Base-by-base conservation (phyloP, 108 stramenopile species). In the Mayamaea pseudoterrestris region DNA sequence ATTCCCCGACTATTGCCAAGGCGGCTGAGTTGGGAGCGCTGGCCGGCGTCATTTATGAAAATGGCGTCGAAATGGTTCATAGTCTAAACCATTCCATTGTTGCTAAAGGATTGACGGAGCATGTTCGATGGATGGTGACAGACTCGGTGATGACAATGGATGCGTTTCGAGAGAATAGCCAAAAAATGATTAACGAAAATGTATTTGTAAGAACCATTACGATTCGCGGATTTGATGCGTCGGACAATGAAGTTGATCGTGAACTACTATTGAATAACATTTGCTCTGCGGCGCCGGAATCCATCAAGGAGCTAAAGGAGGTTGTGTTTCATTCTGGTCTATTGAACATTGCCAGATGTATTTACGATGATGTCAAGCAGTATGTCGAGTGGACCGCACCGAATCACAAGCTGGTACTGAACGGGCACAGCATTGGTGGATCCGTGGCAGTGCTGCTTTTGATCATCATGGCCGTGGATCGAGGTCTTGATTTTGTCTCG, bases 401-500 rank as follows among this genome's bases (percentile, higher is more conserved):
- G 7, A 46, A 39, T 8, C 76, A 84, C 53, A 66, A 63, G 35
- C 55, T 92, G 32, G 69, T 85, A 4, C 54, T 92, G 41, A 77
- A 69, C 21, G 90, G 90, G 31, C 90, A 92, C 46, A 75, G 73
- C 11, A 79, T 92, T 35, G 90, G 90, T 41, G 90, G 85, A n/a
- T 71, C 83, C 1, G 35, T 92, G 25, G 69, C 80, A 18, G 45
- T 74, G 1, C 46, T 92, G 29, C 21, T 87, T 16, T 30, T 82
- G 22, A 22, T 83, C 13, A 45, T 81, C 4, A 31, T 78, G 43
- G 52, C 63, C 20, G 37, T 57, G 5, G 74, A 72, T 11, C 55
- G 66, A 21, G 80, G 80, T 22, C 55, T 44, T 64, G 60, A 50
- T 28, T 78, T 58, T 49, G 78, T 73, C 37, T 41, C 43, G 14